Conservation (phyloP, 2,329 filamentous ascomycete species). For the Aphanoascus verrucosus region DNA sequence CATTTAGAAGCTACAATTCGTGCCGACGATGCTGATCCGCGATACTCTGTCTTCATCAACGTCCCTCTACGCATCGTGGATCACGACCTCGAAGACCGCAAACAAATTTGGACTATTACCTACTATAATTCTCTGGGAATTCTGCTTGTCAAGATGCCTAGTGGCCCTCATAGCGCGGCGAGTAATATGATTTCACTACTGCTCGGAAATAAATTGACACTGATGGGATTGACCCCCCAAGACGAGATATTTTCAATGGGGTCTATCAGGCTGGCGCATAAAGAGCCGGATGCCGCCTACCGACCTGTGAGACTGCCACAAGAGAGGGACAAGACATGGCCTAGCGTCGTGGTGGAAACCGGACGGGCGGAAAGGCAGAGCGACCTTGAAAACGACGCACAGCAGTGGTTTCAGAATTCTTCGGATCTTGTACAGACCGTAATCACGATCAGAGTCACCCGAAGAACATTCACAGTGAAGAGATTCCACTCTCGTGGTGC, state of each 20-base stretch:
- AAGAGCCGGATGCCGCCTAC: too few species aligned
- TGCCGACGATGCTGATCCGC: neutral
- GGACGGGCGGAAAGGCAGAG: constrained; percentile 1
- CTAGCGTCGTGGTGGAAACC: constrained; percentile 7
- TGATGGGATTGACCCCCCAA: too few species aligned
- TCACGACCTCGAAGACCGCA: neutral
- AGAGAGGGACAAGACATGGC: constrained; percentile 1
- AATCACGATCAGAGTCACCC: constrained; percentile 6
- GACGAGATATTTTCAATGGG: too few species aligned
- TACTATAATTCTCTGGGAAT: too few species aligned
- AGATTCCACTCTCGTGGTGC: neutral
- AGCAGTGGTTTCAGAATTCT: constrained; percentile 6
- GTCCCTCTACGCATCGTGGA: neutral
- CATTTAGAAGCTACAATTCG: neutral
- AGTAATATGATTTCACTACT: too few species aligned
- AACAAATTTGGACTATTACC: neutral
- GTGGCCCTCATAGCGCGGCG: too few species aligned
- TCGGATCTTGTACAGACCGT: neutral
- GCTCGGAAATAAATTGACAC: too few species aligned
- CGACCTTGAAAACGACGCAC: neutral
- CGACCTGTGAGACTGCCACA: neutral
- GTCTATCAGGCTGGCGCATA: too few species aligned
- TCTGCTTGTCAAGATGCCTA: too few species aligned
- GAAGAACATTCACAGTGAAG: neutral
- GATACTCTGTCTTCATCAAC: neutral